These are phyloP conservation scores for Nepenthes alata DNA, from an alignment of 179 eudicot species.

Conservation along the genomic window DNA sequence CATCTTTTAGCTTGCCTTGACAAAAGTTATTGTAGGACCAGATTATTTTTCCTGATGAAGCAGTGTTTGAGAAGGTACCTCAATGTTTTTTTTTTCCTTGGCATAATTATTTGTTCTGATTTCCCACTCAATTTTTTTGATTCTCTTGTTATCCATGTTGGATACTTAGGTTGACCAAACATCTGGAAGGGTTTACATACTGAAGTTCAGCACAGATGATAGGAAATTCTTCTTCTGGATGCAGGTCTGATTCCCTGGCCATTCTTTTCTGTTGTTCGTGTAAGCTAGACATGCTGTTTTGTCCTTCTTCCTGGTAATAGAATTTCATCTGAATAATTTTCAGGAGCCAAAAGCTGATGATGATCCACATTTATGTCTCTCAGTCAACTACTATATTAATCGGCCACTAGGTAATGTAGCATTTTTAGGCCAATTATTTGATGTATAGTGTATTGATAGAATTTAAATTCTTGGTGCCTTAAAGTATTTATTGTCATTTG, in stretches of 20 bases:
- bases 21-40: constrained; percentile 51
- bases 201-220: constrained; percentile 88
- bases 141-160: not conserved
- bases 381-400: constrained; percentile 73
- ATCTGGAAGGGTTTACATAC: constrained; percentile 79
- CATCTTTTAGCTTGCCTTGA: constrained; percentile 27
- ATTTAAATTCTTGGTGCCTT: no score
- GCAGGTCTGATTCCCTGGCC: constrained; percentile 44
- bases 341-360: constrained; percentile 75
- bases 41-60: constrained; percentile 86
- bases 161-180: constrained; percentile 68
- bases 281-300: not conserved
- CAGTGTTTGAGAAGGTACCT: constrained; percentile 84
- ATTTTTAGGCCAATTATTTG: not conserved
- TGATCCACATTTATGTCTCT: constrained; percentile 56
- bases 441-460: not conserved
- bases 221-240: constrained; percentile 95
- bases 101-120: constrained; percentile 1
- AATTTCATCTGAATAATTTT: constrained; percentile 12
- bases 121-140: not conserved
- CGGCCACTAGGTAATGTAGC: constrained; percentile 56
- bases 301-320: constrained; percentile 4
- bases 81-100: not conserved
- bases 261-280: not conserved
- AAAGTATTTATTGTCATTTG: no score